phyloP scores from a whole-genome alignment of 495 filamentous ascomycete species.

The Podospora appendiculata region DNA sequence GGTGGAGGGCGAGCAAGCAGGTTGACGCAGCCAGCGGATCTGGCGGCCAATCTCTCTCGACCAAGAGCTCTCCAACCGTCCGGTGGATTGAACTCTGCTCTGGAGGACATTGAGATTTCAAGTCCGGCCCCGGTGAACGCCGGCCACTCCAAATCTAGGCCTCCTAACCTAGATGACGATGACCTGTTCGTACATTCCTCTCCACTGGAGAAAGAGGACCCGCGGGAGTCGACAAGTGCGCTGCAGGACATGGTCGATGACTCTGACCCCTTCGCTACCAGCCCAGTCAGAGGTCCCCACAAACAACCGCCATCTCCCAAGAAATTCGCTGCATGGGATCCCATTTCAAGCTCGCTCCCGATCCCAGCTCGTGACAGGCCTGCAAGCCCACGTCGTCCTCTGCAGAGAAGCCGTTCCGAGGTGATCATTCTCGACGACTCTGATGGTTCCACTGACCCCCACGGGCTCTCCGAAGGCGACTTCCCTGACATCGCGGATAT shows the following conservation, averaged over 20 bases:
- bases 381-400: not conserved
- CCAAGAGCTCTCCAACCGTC: no score
- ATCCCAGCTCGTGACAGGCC: slow-evolving; percentile 3
- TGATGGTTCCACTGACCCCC: slow-evolving; percentile 10
- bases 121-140: not conserved
- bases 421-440: slow-evolving; percentile 23
- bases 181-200: slow-evolving; percentile 13
- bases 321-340: slow-evolving; percentile 33
- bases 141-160: no score
- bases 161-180: not conserved
- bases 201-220: not conserved
- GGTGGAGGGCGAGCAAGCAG: not conserved
- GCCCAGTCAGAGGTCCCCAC: not conserved
- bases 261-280: slow-evolving; percentile 7
- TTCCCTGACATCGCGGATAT: slow-evolving; percentile 32
- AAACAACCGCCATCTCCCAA: not conserved
- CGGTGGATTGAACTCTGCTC: not conserved
- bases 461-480: slow-evolving; percentile 20
- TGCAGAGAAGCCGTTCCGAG: slow-evolving; percentile 11
- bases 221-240: not conserved
- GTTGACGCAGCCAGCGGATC: not conserved
- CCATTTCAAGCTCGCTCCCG: slow-evolving; percentile 38
- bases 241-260: not conserved
- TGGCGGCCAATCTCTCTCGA: no score
- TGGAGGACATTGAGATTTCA: not conserved